phyloP scores from a whole-genome alignment of 441 rosid species.

The Brassica hybrid region DNA sequence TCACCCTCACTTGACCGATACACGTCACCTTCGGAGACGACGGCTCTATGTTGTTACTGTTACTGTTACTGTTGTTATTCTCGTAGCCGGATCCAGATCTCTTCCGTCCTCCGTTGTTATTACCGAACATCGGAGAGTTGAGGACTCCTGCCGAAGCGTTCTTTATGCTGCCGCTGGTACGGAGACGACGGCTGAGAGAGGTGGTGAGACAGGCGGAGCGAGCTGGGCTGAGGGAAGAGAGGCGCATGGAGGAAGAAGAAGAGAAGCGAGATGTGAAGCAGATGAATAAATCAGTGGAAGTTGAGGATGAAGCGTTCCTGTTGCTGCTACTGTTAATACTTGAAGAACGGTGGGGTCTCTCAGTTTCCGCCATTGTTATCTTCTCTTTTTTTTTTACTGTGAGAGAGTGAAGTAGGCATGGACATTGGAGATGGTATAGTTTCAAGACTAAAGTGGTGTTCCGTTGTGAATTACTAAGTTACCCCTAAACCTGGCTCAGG shows the following conservation, averaged over 20 bases:
- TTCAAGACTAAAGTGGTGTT: constrained; percentile 16
- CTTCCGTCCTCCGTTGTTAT: constrained; percentile 48
- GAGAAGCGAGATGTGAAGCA: constrained; percentile 84
- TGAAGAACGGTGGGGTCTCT: constrained; percentile 73
- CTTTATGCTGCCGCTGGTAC: constrained; percentile 70
- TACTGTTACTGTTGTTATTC: constrained; percentile 34
- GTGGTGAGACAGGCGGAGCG: constrained; percentile 80
- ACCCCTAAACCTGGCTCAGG: constrained; percentile 30
- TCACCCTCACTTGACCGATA: constrained; percentile 91
- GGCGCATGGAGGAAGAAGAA: constrained; percentile 84
- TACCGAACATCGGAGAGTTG: constrained; percentile 85
- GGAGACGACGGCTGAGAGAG: constrained; percentile 75
- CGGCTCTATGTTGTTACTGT: constrained; percentile 64
- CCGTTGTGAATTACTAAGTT: constrained; percentile 5
- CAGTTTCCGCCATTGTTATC: constrained; percentile 60
- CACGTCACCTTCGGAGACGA: constrained; percentile 96
- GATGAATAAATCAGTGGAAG: constrained; percentile 64
- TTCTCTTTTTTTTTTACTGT: constrained; percentile 24
- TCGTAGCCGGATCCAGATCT: constrained; percentile 53
- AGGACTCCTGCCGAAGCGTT: constrained; percentile 58
- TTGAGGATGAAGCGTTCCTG: constrained; percentile 38
- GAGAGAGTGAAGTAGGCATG: constrained; percentile 14
- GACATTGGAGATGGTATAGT: constrained; percentile 42
- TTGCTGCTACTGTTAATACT: constrained; percentile 52
- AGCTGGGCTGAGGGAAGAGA: constrained; percentile 81